These are phyloP conservation scores for Mimosa bimucronata DNA, from an alignment of 306 rosid genomes.

Conservation along the genomic window DNA sequence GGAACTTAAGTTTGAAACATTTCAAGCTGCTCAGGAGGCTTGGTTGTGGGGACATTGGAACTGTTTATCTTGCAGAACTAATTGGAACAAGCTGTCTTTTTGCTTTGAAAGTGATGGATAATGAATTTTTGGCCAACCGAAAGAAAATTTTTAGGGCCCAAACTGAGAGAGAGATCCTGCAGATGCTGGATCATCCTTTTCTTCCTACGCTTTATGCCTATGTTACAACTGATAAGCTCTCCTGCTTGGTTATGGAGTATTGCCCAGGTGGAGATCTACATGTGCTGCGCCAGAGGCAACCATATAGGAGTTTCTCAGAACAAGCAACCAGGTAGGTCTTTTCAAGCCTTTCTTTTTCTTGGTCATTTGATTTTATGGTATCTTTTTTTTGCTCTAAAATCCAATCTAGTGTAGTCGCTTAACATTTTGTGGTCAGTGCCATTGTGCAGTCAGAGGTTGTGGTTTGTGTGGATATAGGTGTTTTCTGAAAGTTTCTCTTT, in stretches of 20 bases:
- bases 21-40: slow-evolving; percentile 80
- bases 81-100: slow-evolving; percentile 72
- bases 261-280: slow-evolving; percentile 98
- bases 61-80: slow-evolving; percentile 95
- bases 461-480: neutral
- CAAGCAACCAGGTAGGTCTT: slow-evolving; percentile 80
- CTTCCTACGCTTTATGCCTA: slow-evolving; percentile 89
- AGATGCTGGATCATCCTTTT: slow-evolving; percentile 95
- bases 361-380: slow-evolving; percentile 1
- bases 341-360: slow-evolving; percentile 19
- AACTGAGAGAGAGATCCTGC: slow-evolving; percentile 93
- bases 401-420: slow-evolving; percentile 16
- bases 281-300: slow-evolving; percentile 91
- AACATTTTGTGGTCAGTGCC: neutral
- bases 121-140: slow-evolving; percentile 75
- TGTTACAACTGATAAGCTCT: slow-evolving; percentile 73
- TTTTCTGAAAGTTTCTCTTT: neutral
- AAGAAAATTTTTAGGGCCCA: slow-evolving; percentile 88
- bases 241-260: slow-evolving; percentile 93
- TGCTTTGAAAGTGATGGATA: slow-evolving; percentile 96
- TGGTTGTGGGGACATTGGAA: slow-evolving; percentile 98
- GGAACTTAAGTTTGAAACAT: slow-evolving; percentile 73
- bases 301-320: slow-evolving; percentile 76
- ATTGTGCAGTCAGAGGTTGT: neutral
- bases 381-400: slow-evolving; percentile 18